Evolutionary conservation across 2,329 filamentous ascomycete genomes (phyloP).

Genomic region (Rutstroemia sp.): DNA sequence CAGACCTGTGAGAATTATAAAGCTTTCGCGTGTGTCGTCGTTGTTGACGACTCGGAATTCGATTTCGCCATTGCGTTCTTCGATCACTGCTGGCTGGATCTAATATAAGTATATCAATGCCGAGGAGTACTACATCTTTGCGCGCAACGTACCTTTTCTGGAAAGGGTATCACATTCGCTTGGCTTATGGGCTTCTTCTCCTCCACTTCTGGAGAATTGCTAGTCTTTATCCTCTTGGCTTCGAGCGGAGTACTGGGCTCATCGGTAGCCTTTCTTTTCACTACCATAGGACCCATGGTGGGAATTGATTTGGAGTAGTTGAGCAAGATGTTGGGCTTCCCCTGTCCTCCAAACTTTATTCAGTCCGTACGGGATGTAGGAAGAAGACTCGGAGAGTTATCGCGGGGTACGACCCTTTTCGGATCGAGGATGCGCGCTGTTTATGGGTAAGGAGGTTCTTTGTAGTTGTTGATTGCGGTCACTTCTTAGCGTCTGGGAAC

Average conservation of each 20-base stretch:
- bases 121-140: neutral
- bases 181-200: conserved; percentile 30
- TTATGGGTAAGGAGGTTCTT: too few relatives aligned
- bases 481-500: too few relatives aligned
- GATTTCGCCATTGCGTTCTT: conserved; percentile 90
- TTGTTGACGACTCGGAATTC: conserved; percentile 98
- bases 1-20: conserved; percentile 88
- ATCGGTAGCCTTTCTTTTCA: conserved; percentile 67
- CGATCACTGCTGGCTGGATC: conserved; percentile 71
- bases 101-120: neutral
- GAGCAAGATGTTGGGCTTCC: neutral
- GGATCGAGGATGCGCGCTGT: too few relatives aligned
- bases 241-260: conserved; percentile 53
- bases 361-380: too few relatives aligned
- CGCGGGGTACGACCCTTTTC: too few relatives aligned
- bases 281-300: conserved; percentile 2
- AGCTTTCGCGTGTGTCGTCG: conserved; percentile 77
- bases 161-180: conserved; percentile 67
- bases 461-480: too few relatives aligned
- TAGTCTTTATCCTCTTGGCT: conserved; percentile 56
- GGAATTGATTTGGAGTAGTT: neutral
- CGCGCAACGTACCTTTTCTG: conserved; percentile 62
- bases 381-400: too few relatives aligned
- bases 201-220: conserved; percentile 37
- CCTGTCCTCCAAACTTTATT: too few relatives aligned